phyloP scores from a whole-genome alignment of 768 basidiomycete genomes.

The Floccularia luteovirens region DNA sequence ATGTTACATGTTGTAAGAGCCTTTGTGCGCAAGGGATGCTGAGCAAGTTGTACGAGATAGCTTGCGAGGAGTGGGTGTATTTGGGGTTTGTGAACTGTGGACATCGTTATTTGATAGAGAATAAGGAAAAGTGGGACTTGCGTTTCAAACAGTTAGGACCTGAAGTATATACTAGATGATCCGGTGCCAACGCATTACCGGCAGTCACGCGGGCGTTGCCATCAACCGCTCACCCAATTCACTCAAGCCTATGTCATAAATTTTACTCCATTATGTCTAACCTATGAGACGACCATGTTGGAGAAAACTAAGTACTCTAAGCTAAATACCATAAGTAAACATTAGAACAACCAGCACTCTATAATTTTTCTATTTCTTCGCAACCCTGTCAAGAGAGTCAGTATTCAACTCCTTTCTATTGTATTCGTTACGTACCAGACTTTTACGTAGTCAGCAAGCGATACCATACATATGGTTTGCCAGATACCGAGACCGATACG shows the following conservation, averaged over 20 bases:
- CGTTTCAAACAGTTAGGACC: no score
- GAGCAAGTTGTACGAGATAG: conserved; percentile 62
- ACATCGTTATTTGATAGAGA: conserved; percentile 28
- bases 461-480: conserved; percentile 99
- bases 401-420: not conserved
- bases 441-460: conserved; percentile 94
- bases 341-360: no score
- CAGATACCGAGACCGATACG: conserved; percentile 94
- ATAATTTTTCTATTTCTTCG: no score
- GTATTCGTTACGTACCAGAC: conserved; percentile 43
- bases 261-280: no score
- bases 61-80: conserved; percentile 48
- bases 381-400: conserved; percentile 12
- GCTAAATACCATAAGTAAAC: conserved; percentile 13
- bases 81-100: conserved; percentile 16
- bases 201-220: no score
- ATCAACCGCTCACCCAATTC: no score
- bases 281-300: no score
- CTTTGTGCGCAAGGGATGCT: conserved; percentile 75
- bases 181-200: no score
- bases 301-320: conserved; percentile 16
- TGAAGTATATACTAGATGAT: no score
- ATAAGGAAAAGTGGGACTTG: conserved; percentile 6
- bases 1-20: conserved; percentile 59
- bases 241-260: no score